These are phyloP conservation scores for Penicillium sp. DNA, from an alignment of 2,329 filamentous ascomycete genomes.

Conservation along the genomic window DNA sequence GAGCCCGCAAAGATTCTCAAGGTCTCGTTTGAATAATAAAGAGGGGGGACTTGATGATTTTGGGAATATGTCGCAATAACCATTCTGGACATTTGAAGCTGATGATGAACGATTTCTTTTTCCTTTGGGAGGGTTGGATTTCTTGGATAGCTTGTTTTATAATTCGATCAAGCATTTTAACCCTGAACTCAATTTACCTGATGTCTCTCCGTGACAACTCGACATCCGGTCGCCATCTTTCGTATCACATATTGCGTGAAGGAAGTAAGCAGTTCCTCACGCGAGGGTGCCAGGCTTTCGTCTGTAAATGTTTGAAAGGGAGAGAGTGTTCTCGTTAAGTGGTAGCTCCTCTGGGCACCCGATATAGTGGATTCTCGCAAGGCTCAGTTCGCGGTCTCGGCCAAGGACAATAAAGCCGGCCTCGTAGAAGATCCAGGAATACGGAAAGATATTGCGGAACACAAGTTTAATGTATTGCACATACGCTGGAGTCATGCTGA, in stretches of 20 bases:
- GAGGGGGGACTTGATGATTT: too few species aligned
- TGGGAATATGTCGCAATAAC: neutral
- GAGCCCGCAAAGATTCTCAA: constrained; percentile 23
- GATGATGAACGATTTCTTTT: too few species aligned
- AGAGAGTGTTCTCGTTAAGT: neutral
- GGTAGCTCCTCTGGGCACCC: neutral
- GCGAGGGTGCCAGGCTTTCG: neutral
- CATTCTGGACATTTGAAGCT: neutral
- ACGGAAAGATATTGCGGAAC: neutral
- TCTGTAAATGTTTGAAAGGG: neutral
- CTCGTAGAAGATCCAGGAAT: neutral
- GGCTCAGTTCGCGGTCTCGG: neutral
- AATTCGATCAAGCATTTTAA: neutral
- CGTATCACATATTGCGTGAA: neutral
- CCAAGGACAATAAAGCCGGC: neutral
- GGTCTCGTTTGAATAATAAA: constrained; percentile 12
- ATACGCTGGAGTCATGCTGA: neutral
- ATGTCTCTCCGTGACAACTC: neutral
- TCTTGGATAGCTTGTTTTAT: neutral
- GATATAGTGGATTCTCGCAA: neutral
- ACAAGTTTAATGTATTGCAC: neutral
- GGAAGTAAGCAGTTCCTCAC: neutral
- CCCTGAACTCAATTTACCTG: neutral
- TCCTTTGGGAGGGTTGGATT: neutral
- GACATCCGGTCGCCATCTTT: neutral